Base-by-base conservation (phyloP, 306 rosid genomes). In the Corylus americana region DNA sequence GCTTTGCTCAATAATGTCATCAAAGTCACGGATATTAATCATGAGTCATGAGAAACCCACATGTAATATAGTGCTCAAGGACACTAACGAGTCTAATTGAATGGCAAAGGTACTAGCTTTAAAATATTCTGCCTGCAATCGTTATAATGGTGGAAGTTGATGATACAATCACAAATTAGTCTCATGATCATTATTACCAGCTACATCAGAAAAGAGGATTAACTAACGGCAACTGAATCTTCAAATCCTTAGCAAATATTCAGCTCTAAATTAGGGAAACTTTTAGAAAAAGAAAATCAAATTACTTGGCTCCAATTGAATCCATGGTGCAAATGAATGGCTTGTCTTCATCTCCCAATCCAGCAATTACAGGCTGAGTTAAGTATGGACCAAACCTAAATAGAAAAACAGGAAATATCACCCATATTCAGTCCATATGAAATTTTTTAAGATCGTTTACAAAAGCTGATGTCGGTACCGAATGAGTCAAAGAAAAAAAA, bases 291-390 rank as follows among this genome's bases (percentile, higher is more conserved):
- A 54, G 4, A 44, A 55, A 51, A 78, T 70, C 44, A 70, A 88
- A 95, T 89, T 80, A 96, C 99, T 96, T 96, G 70, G 99, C 99
- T 74, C 99, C 99, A 82, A 93, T 85, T 7, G 93, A 84, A 77
- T 96, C 99, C 98, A 91, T 96, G 5, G 99, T 96, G 86, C 99
- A 96, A 70, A 96, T 96, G 87, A 96, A 96, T 18, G 99, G 98
- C 75, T 84, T 90, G 87, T 93, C 91, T 53, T 81, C 96, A 58
- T 93, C 98, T 72, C 96, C 91, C 84, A 96, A 77, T 29, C 99
- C 98, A 82, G 97, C 99, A 87, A 96, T 96, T 55, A 91, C 98
- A 55, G 97, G 99, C 84, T 96, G 99, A 87, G 92, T 87, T 78
- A 96, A 90, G 82, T 96, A 96, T 12, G 98, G 99, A 80, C 99